Evolutionary conservation across 2,329 filamentous ascomycete species (phyloP).

Genomic region (Colletotrichum sp.): DNA sequence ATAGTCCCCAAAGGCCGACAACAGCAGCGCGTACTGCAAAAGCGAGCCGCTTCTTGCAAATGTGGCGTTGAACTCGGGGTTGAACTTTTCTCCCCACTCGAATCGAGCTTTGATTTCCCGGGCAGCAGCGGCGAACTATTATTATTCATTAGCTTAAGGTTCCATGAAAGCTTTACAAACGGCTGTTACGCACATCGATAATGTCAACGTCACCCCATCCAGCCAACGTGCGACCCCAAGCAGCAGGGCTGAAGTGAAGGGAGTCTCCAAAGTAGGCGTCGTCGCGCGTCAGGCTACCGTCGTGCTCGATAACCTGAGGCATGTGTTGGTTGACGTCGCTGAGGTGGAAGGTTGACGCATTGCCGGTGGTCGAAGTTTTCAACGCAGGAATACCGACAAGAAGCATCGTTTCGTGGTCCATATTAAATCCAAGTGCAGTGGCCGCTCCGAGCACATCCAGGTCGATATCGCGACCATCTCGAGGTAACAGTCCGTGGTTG

Average conservation of each 20-base stretch:
- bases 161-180: too few species aligned
- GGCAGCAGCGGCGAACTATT: slow-evolving; percentile 26
- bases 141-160: neutral
- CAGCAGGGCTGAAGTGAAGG: slow-evolving; percentile 29
- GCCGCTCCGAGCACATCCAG: neutral
- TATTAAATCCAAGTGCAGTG: slow-evolving; percentile 9
- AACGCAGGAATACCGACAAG: slow-evolving; percentile 14
- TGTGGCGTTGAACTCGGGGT: slow-evolving; percentile 25
- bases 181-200: neutral
- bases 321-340: slow-evolving; percentile 29
- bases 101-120: slow-evolving; percentile 27
- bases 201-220: neutral
- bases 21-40: neutral
- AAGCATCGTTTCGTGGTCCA: slow-evolving; percentile 8
- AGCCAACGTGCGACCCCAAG: slow-evolving; percentile 25
- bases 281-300: slow-evolving; percentile 32
- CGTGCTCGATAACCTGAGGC: slow-evolving; percentile 34
- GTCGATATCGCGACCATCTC: slow-evolving; percentile 4
- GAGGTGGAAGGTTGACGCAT: slow-evolving; percentile 28
- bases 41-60: slow-evolving; percentile 4
- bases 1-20: neutral
- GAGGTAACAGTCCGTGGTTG: slow-evolving; percentile 24
- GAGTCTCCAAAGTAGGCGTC: slow-evolving; percentile 33
- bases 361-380: slow-evolving; percentile 30
- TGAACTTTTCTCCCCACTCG: slow-evolving; percentile 23